Evolutionary conservation across 805 yeast genomes (phyloP).

Genomic region (Candida anglica): DNA sequence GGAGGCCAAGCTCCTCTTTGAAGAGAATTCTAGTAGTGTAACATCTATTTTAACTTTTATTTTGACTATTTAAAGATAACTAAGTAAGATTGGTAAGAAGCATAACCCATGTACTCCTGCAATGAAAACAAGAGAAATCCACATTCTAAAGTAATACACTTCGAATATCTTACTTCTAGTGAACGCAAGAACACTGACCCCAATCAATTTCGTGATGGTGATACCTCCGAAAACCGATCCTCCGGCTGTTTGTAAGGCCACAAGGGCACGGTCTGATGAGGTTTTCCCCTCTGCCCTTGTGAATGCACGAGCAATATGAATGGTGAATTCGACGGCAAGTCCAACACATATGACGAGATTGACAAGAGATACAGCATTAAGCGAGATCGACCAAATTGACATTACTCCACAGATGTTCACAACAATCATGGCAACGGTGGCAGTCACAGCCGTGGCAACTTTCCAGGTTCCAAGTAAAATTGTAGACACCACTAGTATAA

Average conservation of each 20-base stretch:
- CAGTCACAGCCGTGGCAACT: conserved; percentile 53
- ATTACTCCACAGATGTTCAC: conserved; percentile 76
- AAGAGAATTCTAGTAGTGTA: no score
- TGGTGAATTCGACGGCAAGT: conserved; percentile 87
- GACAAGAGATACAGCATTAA: conserved; percentile 88
- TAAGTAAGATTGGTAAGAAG: conserved; percentile 71
- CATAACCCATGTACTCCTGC: conserved; percentile 79
- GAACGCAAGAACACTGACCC: conserved; percentile 81
- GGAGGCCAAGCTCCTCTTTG: no score
- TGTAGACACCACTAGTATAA: conserved; percentile 51
- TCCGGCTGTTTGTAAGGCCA: conserved; percentile 76
- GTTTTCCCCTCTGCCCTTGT: conserved; percentile 26
- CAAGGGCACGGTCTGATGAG: conserved; percentile 2
- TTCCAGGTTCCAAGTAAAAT: conserved; percentile 63
- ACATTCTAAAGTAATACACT: conserved; percentile 90
- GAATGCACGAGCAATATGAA: conserved; percentile 81
- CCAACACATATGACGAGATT: conserved; percentile 92
- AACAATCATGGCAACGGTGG: conserved; percentile 61
- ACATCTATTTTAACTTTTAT: no score
- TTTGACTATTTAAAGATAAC: no score
- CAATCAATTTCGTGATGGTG: conserved; percentile 83
- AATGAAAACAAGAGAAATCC: conserved; percentile 73
- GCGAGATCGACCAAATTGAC: conserved; percentile 68
- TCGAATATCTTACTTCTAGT: conserved; percentile 86
- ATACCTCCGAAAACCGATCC: conserved; percentile 90